phyloP scores from a whole-genome alignment of 768 basidiomycete species.

The Boletus huronensis region DNA sequence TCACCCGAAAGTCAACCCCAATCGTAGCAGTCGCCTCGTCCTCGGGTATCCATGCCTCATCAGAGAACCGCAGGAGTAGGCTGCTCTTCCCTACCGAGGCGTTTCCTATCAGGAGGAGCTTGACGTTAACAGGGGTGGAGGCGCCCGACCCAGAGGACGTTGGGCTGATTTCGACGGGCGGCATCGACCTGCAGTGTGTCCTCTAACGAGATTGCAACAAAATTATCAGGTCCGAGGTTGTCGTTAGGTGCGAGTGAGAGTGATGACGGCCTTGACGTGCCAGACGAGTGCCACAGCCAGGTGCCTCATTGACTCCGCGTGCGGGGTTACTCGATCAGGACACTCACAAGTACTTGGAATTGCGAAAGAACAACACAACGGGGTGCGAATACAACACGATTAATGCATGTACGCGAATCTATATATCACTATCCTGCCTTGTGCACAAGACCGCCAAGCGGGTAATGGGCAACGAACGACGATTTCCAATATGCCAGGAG shows the following conservation, averaged over 20 bases:
- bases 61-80: conserved; percentile 89
- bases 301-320: conserved; percentile 24
- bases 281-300: not conserved
- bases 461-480: not conserved
- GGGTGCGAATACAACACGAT: conserved; percentile 9
- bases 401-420: conserved; percentile 2
- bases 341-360: not conserved
- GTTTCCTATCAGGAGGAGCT: conserved; percentile 82
- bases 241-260: not conserved
- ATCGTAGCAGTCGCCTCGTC: conserved; percentile 87
- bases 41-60: conserved; percentile 91
- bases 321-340: conserved; percentile 19
- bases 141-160: conserved; percentile 26
- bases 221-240: not conserved
- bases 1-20: conserved; percentile 80
- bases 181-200: conserved; percentile 10
- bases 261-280: not conserved
- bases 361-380: not conserved
- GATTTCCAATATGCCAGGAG: not conserved
- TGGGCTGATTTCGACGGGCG: conserved; percentile 20
- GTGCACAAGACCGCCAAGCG: not conserved
- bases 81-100: conserved; percentile 93
- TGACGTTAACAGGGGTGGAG: conserved; percentile 56
- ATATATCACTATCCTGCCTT: not conserved
- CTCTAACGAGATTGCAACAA: not conserved